Evolutionary conservation across 768 basidiomycete genomes (phyloP).

Genomic region (Russula sp.): DNA sequence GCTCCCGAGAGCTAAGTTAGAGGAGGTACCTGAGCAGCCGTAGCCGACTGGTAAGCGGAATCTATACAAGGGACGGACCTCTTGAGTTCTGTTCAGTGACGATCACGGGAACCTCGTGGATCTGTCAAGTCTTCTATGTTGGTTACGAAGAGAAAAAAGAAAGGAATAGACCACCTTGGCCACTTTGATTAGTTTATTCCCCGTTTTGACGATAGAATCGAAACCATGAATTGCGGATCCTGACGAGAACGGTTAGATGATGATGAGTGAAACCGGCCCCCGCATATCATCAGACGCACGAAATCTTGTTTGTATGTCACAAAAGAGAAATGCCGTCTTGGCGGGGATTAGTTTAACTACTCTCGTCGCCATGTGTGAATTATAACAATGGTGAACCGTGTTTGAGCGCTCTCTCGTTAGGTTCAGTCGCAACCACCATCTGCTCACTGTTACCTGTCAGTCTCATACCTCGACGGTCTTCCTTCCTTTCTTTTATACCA

Average conservation of each 20-base stretch:
- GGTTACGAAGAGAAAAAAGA: background rate
- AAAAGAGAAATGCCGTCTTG: conserved; percentile 61
- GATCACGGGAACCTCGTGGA: conserved; percentile 65
- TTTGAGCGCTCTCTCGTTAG: background rate
- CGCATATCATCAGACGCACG: conserved; percentile 48
- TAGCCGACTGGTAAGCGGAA: background rate
- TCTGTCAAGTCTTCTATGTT: conserved; percentile 30
- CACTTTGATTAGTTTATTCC: conserved; percentile 69
- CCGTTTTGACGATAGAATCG: conserved; percentile 60
- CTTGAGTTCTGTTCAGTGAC: conserved; percentile 79
- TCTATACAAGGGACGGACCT: conserved; percentile 41
- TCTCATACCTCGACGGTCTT: conserved; percentile 30
- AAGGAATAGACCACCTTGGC: conserved; percentile 47
- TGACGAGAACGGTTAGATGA: conserved; percentile 20
- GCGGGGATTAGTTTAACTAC: conserved; percentile 36
- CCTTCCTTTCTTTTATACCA: conserved; percentile 33
- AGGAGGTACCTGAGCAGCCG: conserved; percentile 70
- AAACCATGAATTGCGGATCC: conserved; percentile 59
- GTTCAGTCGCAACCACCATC: conserved; percentile 30
- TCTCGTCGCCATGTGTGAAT: conserved; percentile 9
- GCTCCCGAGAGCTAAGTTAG: conserved; percentile 44
- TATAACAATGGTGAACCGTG: too few relatives aligned
- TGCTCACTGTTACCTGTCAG: conserved; percentile 9
- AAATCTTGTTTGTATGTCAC: conserved; percentile 78
- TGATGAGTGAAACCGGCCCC: too few relatives aligned